Percentiles rank a stretch among this genome's conserved stretches.
phyloP scores from a whole-genome alignment of 176 grass and related monocot species.

The Rhynchospora breviuscula region DNA sequence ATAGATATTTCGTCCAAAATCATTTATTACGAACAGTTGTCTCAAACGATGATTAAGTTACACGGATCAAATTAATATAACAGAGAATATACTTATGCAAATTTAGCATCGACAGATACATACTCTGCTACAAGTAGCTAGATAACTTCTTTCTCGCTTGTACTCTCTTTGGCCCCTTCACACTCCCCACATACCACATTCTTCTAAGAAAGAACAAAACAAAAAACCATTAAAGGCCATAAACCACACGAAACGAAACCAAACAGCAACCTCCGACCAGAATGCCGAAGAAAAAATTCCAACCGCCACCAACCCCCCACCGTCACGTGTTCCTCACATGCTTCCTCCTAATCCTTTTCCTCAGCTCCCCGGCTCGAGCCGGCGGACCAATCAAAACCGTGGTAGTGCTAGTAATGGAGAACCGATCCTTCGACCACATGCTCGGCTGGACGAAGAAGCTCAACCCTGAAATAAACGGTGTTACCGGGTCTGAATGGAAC shows the following conservation, averaged over 20 bases:
- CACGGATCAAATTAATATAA: neutral
- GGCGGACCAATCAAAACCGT: slow-evolving; percentile 68
- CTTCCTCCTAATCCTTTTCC: neutral
- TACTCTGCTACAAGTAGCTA: neutral
- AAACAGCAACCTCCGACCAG: neutral
- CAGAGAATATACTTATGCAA: neutral
- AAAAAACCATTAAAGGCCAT: neutral
- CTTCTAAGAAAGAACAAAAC: neutral
- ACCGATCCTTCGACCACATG: slow-evolving; percentile 99
- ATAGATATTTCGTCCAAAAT: neutral
- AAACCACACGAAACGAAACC: neutral
- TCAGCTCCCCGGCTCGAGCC: neutral
- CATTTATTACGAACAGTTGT: neutral
- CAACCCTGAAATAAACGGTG: slow-evolving; percentile 81
- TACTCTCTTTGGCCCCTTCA: neutral
- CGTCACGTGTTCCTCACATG: neutral
- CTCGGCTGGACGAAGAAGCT: slow-evolving; percentile 95
- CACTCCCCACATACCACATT: neutral
- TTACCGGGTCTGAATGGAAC: slow-evolving; percentile 77
- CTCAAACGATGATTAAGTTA: neutral
- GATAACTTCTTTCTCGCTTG: neutral
- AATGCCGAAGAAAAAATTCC: slow-evolving; percentile 18
- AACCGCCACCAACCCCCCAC: neutral
- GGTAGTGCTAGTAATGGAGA: slow-evolving; percentile 96
- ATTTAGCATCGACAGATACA: neutral